These are phyloP conservation scores for Nigrospora oryzae DNA, from an alignment of 2,329 filamentous ascomycete species.

Conservation along the genomic window DNA sequence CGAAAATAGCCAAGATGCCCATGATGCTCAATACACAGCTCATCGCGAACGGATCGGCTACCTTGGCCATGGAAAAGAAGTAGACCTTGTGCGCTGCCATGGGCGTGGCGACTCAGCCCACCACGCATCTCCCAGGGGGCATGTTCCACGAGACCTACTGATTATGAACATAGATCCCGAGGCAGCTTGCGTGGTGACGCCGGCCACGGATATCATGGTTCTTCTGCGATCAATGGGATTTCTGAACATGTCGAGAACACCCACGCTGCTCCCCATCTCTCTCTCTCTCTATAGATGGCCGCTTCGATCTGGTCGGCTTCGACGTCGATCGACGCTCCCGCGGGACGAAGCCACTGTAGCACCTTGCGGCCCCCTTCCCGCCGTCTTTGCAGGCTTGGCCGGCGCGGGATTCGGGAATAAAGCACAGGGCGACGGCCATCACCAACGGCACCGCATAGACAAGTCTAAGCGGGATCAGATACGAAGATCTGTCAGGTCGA, in stretches of 20 bases:
- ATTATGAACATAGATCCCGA: constrained; percentile 37
- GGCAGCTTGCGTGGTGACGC: constrained; percentile 33
- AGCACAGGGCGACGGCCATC: constrained; percentile 16
- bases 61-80: constrained; percentile 45
- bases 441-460: constrained; percentile 20
- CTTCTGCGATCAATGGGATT: constrained; percentile 34
- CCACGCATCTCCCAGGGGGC: not conserved
- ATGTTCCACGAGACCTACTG: constrained; percentile 13
- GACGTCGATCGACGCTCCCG: constrained; percentile 17
- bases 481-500: constrained; percentile 19
- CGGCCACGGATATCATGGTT: constrained; percentile 30
- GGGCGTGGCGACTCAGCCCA: not conserved
- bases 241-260: constrained; percentile 32
- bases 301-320: constrained; percentile 23
- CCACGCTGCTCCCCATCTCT: constrained; percentile 22
- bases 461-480: constrained; percentile 20
- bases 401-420: constrained; percentile 24
- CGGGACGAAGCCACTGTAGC: constrained; percentile 25
- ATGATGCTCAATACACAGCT: constrained; percentile 38
- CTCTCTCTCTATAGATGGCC: constrained; percentile 24
- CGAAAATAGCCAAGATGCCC: constrained; percentile 37
- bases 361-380: constrained; percentile 22
- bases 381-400: constrained; percentile 17
- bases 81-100: constrained; percentile 38
- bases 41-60: constrained; percentile 41